Conservation (phyloP, 306 rosid genomes). For the Canavalia gladiata region DNA sequence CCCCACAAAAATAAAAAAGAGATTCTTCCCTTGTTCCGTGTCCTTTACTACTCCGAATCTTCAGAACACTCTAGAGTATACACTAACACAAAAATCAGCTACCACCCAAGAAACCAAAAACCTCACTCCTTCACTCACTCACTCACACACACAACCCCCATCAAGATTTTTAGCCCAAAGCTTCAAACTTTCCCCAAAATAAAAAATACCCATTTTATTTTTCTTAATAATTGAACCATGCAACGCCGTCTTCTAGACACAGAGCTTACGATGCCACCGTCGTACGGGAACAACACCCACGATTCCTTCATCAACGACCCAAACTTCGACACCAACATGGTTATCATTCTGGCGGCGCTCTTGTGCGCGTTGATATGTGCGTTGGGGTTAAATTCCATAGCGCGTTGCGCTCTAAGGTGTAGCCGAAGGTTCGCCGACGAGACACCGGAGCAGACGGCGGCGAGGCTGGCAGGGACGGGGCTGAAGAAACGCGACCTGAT, state of each 20-base stretch:
- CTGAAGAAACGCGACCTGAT: slow-evolving; percentile 66
- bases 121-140: neutral
- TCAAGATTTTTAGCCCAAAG: slow-evolving; percentile 17
- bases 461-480: slow-evolving; percentile 59
- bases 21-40: slow-evolving; percentile 40
- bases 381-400: slow-evolving; percentile 76
- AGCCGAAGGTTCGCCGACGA: slow-evolving; percentile 58
- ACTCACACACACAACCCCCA: slow-evolving; percentile 12
- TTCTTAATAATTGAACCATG: neutral
- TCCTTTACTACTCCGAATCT: slow-evolving; percentile 62
- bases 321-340: slow-evolving; percentile 86
- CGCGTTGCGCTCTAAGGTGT: slow-evolving; percentile 66
- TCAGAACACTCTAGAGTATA: slow-evolving; percentile 32
- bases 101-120: neutral
- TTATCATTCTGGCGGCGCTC: slow-evolving; percentile 77
- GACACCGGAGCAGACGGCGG: slow-evolving; percentile 54
- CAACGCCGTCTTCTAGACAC: slow-evolving; percentile 57
- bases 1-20: neutral
- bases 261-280: slow-evolving; percentile 49
- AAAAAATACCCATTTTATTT: neutral
- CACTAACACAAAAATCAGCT: slow-evolving; percentile 29
- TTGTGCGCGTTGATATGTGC: slow-evolving; percentile 77
- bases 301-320: slow-evolving; percentile 54
- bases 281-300: slow-evolving; percentile 46
- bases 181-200: slow-evolving; percentile 37